These are phyloP conservation scores for Dactylellina haptotyla DNA, from an alignment of 2,329 filamentous ascomycete genomes.

Conservation along the genomic window DNA sequence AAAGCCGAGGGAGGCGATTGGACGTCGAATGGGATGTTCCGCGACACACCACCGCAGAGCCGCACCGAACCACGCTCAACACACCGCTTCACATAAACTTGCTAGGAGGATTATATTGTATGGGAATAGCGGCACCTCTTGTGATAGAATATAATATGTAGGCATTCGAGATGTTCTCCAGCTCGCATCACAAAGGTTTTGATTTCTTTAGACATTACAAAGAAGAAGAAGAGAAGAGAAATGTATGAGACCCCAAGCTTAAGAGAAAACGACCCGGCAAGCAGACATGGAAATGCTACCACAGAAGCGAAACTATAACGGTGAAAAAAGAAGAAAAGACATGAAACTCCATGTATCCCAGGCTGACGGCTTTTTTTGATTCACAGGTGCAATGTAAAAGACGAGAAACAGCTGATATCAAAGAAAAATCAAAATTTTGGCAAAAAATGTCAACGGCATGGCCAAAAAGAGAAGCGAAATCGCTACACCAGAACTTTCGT, in stretches of 20 bases:
- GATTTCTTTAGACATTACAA: constrained; percentile 34
- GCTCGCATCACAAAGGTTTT: background rate
- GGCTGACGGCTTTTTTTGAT: constrained; percentile 42
- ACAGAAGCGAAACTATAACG: background rate
- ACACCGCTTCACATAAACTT: background rate
- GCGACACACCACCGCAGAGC: constrained; percentile 12
- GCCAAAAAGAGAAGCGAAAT: background rate
- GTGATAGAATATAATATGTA: background rate
- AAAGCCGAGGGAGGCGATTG: background rate
- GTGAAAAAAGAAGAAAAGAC: constrained; percentile 1
- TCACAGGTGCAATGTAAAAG: background rate
- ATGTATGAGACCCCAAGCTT: background rate
- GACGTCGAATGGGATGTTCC: background rate
- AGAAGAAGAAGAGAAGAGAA: constrained; percentile 6
- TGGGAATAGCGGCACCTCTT: background rate
- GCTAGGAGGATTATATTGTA: background rate
- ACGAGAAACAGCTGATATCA: background rate
- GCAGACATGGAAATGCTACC: background rate
- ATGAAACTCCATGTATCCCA: constrained; percentile 51
- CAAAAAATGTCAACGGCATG: constrained; percentile 1
- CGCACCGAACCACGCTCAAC: constrained; percentile 7
- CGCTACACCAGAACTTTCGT: too few relatives aligned
- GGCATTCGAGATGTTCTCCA: background rate
- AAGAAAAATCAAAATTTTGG: background rate
- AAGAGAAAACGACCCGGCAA: background rate